A percentile compares a stretch with the other conserved stretches of the same genome.
These are phyloP conservation scores for Tulasnella sp. DNA, from an alignment of 768 basidiomycete genomes.

Conservation along the genomic window DNA sequence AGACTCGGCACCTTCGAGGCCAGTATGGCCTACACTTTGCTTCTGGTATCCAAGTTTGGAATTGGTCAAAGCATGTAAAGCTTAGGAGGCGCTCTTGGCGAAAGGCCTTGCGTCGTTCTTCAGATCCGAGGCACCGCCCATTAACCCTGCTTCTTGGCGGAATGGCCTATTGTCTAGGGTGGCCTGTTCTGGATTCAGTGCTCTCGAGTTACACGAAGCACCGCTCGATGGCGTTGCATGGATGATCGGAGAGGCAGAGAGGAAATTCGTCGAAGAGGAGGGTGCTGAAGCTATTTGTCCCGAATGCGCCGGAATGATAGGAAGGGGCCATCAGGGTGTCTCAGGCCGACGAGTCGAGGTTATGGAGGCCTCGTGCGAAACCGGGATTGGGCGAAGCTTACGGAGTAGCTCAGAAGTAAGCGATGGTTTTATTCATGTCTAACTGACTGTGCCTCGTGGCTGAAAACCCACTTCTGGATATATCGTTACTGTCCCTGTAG, in stretches of 20 bases:
- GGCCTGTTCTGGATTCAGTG: slow-evolving; percentile 45
- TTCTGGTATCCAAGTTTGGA: slow-evolving; percentile 42
- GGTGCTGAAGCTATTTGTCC: slow-evolving; percentile 39
- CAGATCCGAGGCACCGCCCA: slow-evolving; percentile 30
- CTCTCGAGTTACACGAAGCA: slow-evolving; percentile 44
- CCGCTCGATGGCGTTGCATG: slow-evolving; percentile 39
- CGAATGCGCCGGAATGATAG: slow-evolving; percentile 44
- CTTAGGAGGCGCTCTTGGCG: slow-evolving; percentile 45
- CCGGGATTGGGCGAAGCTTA: too few relatives aligned
- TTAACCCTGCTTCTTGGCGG: background rate
- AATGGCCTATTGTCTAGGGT: slow-evolving; percentile 41
- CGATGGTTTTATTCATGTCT: background rate
- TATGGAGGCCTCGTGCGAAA: slow-evolving; percentile 21
- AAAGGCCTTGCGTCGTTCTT: slow-evolving; percentile 40
- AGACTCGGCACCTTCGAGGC: slow-evolving; percentile 48
- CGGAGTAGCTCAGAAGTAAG: background rate
- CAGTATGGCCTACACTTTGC: slow-evolving; percentile 40
- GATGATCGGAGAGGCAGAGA: slow-evolving; percentile 42
- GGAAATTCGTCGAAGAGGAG: slow-evolving; percentile 38
- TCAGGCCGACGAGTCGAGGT: slow-evolving; percentile 37
- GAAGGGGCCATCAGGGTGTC: slow-evolving; percentile 38
- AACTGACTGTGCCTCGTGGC: background rate
- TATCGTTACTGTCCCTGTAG: too few relatives aligned
- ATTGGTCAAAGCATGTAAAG: slow-evolving; percentile 46
- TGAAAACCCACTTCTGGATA: too few relatives aligned